These are phyloP conservation scores for Solidago caesia DNA, from an alignment of 129 eudicot genomes.

Conservation along the genomic window DNA sequence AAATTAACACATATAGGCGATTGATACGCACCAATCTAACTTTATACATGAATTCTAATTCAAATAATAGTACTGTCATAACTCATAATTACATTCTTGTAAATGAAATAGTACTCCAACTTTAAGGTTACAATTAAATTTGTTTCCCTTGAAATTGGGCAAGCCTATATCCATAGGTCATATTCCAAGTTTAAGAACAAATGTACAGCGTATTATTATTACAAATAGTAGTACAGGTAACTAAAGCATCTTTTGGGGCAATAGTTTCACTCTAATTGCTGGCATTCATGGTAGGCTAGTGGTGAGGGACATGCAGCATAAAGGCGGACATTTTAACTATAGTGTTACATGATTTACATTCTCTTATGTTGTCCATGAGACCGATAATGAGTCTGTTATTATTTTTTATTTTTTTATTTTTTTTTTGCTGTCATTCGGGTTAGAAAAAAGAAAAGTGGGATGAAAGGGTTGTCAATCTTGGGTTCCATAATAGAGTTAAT, in stretches of 20 bases:
- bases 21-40: neutral
- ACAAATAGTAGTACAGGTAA: slow-evolving; percentile 18
- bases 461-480: slow-evolving; percentile 29
- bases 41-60: neutral
- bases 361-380: too few species aligned
- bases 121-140: slow-evolving; percentile 3
- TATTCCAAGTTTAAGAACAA: slow-evolving; percentile 5
- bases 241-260: neutral
- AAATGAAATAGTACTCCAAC: neutral
- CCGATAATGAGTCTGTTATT: too few species aligned
- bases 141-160: neutral
- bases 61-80: too few species aligned
- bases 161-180: neutral
- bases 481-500: slow-evolving; percentile 29
- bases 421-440: neutral
- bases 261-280: slow-evolving; percentile 9
- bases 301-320: too few species aligned
- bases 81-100: neutral
- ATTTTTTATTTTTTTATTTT: too few species aligned
- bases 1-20: neutral
- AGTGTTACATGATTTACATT: too few species aligned
- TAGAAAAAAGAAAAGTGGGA: slow-evolving; percentile 18
- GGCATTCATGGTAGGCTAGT: neutral
- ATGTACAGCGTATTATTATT: slow-evolving; percentile 1
- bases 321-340: too few species aligned